Base-by-base conservation (phyloP, 306 rosid species). In the Pterocarpus santalinus region DNA sequence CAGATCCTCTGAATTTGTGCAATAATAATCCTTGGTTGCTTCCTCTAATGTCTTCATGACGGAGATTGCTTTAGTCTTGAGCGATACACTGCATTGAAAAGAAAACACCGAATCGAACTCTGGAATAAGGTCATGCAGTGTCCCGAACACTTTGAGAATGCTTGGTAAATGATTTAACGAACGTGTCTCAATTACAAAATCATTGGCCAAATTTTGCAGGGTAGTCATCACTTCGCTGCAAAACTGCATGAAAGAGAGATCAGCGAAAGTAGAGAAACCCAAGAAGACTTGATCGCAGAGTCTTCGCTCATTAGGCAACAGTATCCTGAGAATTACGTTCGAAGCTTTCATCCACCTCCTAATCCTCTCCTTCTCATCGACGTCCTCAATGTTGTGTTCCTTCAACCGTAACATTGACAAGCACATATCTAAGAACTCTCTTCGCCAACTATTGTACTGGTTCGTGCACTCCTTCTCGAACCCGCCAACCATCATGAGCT, bases 171-270 rank as follows among this genome's bases (percentile, higher is more conserved):
- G 80, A 85, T 88, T 91, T 0, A 89, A 90, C 7, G 92, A 82
- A 4, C 90, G 86, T 58, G 88, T 86, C 10, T 90, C 89, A 1
- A 88, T 88, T 0, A 92, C 92, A 0, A 90, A 63, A 3, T 88
- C 92, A 30, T 88, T 89, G 2, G 92, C 89, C 5, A 90, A 88
- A 49, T 88, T 89, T 65, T 89, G 79, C 2, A 91, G 86, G 87
- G 88, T 92, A 79, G 89, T 83, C 71, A 89, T 81, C 12, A 90
- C 86, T 36, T 90, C 87, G 3, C 96, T 78, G 65, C 92, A 91
- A 17, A 89, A 91, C 85, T 89, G 90, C 92, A 89, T 89, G 85
- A 91, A 91, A 12, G 96, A 86, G 74, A 88, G 90, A 12, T 89
- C 90, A 0, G 91, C 84, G 43, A 90, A 80, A 11, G 92, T 84